Evolutionary conservation across 768 basidiomycete species (phyloP), one percentile per base, ranked within the genome.

Genomic region (Panus rudis): DNA sequence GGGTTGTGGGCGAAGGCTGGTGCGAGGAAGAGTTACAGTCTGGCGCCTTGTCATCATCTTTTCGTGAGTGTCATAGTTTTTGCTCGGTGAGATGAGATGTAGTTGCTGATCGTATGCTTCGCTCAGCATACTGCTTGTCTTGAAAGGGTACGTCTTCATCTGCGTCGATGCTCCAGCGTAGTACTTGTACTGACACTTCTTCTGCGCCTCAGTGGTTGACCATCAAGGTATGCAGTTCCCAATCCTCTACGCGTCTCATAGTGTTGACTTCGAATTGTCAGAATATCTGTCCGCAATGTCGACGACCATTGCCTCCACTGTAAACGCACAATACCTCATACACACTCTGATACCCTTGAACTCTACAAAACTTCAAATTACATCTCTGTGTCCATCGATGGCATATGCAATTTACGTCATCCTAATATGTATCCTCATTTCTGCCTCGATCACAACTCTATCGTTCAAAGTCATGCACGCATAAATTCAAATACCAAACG

Each of bases 211-310:
- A 78, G 76, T 87, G 85, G 85, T 72, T 86, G 49, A 78, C 79
- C 39, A 81, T 86, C 57, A 85, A 86, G 72, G 82, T 79, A 42
- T 22, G 41, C 45, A 27, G 38, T 27, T 37, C 31, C 35, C 3
- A 39, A 11, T 26, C 7, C 10, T 8, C 16, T 35, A 6, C 8
- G 37, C 24, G 13, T 19, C 19, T 42, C 5, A 17, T 24, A 19
- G 20, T 25, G 49, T 19, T 55, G 31, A 17, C 26, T 12, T 31
- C 27, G 19, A 42, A 40, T 43, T 17, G 46, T 2, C 47, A 90
- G 85, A 92, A 88, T 49, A 91, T 92, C 30, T 93, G 91, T 56
- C 90, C 91, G n/a, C 81, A 91, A 47, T 92, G 91, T 63, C 82
- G 90, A 48, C 68, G 90, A 47, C 81, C 84, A 14, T 60, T 93